A percentile compares a stretch with the other conserved stretches of the same genome.
These are phyloP conservation scores for baker's yeast (Saccharomyces cerevisiae) DNA, from an alignment of 805 yeast species.

Conservation along the genomic window DNA sequence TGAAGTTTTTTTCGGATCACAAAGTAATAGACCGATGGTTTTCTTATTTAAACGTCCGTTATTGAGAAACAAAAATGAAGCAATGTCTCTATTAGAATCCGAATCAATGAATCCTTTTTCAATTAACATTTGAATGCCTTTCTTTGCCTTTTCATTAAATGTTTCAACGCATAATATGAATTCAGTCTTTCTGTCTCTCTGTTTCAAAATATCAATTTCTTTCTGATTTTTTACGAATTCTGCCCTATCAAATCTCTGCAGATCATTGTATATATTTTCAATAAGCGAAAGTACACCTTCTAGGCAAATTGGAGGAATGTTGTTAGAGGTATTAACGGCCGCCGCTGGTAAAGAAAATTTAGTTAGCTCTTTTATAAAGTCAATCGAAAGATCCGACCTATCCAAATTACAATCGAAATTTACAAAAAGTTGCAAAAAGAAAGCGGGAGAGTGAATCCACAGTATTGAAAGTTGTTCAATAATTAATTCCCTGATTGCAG, in stretches of 20 bases:
- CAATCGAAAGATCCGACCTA: constrained; percentile 65
- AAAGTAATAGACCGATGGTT: constrained; percentile 72
- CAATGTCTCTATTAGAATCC: constrained; percentile 49
- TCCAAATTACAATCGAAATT: constrained; percentile 87
- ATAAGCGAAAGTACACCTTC: constrained; percentile 74
- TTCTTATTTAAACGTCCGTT: constrained; percentile 80
- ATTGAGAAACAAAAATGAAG: constrained; percentile 62
- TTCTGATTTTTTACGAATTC: constrained; percentile 18
- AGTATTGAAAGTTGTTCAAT: constrained; percentile 73
- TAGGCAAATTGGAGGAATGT: constrained; percentile 84
- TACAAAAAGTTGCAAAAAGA: constrained; percentile 65
- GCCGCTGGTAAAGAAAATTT: constrained; percentile 77
- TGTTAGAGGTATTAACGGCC: constrained; percentile 66
- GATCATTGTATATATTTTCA: constrained; percentile 46
- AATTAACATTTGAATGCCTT: constrained; percentile 58
- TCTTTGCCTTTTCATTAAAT: constrained; percentile 69
- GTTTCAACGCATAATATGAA: constrained; percentile 64
- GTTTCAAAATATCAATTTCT: constrained; percentile 11
- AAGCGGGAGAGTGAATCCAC: constrained; percentile 69
- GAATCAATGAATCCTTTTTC: constrained; percentile 53
- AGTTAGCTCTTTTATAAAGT: constrained; percentile 61
- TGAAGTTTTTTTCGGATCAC: constrained; percentile 58
- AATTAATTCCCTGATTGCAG: constrained; percentile 60
- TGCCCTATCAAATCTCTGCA: constrained; percentile 15
- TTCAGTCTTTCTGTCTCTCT: constrained; percentile 48